Base-by-base conservation (phyloP, 208 protist species). In the Acanthamoeba quina region DNA sequence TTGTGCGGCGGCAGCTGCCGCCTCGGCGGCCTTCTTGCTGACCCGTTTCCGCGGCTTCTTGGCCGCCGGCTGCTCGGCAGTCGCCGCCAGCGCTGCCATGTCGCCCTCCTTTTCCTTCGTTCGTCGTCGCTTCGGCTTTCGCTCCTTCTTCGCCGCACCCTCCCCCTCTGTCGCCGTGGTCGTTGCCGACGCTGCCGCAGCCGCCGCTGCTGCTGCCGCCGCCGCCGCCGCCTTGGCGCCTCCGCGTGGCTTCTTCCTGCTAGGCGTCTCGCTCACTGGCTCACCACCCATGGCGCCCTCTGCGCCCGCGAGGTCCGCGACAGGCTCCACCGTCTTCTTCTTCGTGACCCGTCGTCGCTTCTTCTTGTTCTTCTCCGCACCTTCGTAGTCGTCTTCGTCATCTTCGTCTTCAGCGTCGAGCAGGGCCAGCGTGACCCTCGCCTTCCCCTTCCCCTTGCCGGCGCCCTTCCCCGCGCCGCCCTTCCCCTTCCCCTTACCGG, bases 121-220 rank as follows among this genome's bases (percentile, higher is more conserved):
- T 10, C 56, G 47, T 47, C 56, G 9, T 41, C 82, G 82, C 82
- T 90, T 90, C 9, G 82, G 49, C 58, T 90, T 90, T 11, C 82
- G 54, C 29, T 90, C 82, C 58, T 90, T 86, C 78, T 86, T 86
- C 19, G 24, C 58, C 10, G 19, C 58, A 10, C 7, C 26, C 41
- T 49, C 41, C 29, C 26, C 41, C 21, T 10, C 24, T n/a, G 58
- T n/a, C 21, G 58, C 24, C 10, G 58, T 64, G 58, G 58, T 29
- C 58, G 58, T 64, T 64, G 58, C 24, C 6, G 58, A 1, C 21
- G 19, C 58, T 19, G 58, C 24, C 19, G 58, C 58, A 64, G 58
- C 21, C 21, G 58, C 58, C 17, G 58, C 58, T 17, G 58, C 58
- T 17, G 58, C 66, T n/a, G 66, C 66, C 41, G 66, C 66, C 29